Conservation (phyloP, 2,329 filamentous ascomycete species). For the Ascochyta fabae region DNA sequence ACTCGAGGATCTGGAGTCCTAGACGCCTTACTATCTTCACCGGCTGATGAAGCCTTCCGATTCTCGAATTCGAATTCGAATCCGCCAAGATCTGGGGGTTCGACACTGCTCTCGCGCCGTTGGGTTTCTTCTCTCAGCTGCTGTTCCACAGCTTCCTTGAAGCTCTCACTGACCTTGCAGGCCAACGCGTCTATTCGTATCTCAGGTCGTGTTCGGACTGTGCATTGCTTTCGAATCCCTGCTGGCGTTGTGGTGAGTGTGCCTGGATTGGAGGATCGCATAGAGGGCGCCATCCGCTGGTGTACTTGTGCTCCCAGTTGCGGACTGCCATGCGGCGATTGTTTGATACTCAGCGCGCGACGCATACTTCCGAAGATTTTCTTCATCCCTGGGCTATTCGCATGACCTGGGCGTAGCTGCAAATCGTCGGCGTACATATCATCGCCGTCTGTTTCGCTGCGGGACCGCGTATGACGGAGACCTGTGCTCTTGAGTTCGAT, state of each 20-base stretch:
- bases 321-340: constrained; percentile 37
- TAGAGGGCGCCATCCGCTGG: constrained; percentile 31
- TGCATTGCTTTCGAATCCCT: constrained; percentile 42
- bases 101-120: constrained; percentile 22
- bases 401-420: constrained; percentile 30
- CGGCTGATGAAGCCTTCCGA: constrained; percentile 18
- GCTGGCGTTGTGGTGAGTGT: constrained; percentile 32
- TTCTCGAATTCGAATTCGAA: constrained; percentile 48
- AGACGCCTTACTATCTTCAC: constrained; percentile 16
- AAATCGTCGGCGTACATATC: constrained; percentile 31
- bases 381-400: constrained; percentile 72
- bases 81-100: constrained; percentile 35
- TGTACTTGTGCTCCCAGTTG: constrained; percentile 29
- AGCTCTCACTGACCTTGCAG: constrained; percentile 78
- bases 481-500: constrained; percentile 62
- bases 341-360: constrained; percentile 73
- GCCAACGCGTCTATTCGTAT: constrained; percentile 82
- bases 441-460: constrained; percentile 41
- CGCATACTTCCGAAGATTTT: constrained; percentile 86
- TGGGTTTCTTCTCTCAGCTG: constrained; percentile 53
- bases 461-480: constrained; percentile 41
- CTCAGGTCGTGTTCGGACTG: constrained; percentile 48
- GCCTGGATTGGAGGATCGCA: constrained; percentile 40
- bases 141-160: constrained; percentile 75
- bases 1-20: constrained; percentile 45